Evolutionary conservation across 352 stramenopile species (phyloP), one percentile per base, ranked within the genome.

Genomic region (Phytophthora palmivora): DNA sequence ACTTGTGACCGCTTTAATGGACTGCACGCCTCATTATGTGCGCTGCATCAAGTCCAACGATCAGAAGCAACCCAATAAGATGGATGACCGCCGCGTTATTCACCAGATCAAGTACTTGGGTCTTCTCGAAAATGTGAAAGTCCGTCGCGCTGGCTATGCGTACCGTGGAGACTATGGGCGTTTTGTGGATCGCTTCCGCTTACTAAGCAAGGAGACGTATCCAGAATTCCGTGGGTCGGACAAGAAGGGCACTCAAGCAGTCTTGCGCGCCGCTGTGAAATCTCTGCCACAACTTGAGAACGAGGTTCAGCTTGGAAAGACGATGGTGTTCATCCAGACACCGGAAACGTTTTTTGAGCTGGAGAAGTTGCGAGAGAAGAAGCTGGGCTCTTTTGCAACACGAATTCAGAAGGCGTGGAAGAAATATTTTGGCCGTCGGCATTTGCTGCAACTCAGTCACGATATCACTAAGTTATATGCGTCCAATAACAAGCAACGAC

Each of bases 21-120:
- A 95, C 54, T 97, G 91, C 69, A 92, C 91, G 19, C 91, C 90
- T 58, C 87, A 96, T 51, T 97, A 97, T 44, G 88, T 97, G 44
- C 87, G 89, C n/a, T 96, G 88, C 56, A 96, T 97, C 55, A 97
- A 97, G 65, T 93, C 87, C 4, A 97, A 97, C 56, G 91, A 97
- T 59, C 78, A 95, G 38, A 97, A 97, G 44, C 78, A 90, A 34
- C 49, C 88, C 5, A 90, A 94, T 62, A 81, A 87, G 41, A 88
- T 96, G 57, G 87, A 97, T 47, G 87, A 93, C 32, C 78, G 89
- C 7, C 87, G 91, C 15, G 88, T 96, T 9, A 48, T 94, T 16
- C 88, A 96, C 53, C 88, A 96, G 62, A 95, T 95, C 63, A 90
- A 96, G 57, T 96, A 96, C 43, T 63, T 96, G 28, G 88, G 88